These are phyloP conservation scores for Alternaria arbusti DNA, from an alignment of 2,329 filamentous ascomycete genomes.

Conservation along the genomic window DNA sequence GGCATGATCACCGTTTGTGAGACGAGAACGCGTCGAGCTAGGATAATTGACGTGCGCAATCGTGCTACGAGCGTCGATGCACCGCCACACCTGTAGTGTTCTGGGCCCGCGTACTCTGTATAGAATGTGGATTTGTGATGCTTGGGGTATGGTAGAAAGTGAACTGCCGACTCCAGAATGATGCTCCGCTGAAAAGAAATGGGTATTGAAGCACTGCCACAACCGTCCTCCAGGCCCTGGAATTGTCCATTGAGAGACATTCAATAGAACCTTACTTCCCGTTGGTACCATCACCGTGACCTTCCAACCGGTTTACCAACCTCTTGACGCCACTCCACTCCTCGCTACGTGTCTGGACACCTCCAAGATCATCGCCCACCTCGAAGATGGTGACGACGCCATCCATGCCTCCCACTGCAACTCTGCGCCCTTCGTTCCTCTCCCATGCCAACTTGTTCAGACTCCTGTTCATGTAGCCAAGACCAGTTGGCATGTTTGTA, in stretches of 20 bases:
- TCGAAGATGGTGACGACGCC: constrained; percentile 92
- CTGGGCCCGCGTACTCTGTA: not conserved
- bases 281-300: constrained; percentile 30
- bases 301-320: constrained; percentile 77
- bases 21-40: not conserved
- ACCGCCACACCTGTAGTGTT: not conserved
- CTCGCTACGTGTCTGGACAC: constrained; percentile 84
- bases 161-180: constrained; percentile 1
- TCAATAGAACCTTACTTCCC: constrained; percentile 23
- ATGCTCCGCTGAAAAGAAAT: constrained; percentile 3
- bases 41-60: not conserved
- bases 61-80: not conserved
- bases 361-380: constrained; percentile 80
- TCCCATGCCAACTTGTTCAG: constrained; percentile 97
- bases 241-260: not conserved
- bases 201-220: constrained; percentile 1
- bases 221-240: not conserved
- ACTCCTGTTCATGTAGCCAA: constrained; percentile 77
- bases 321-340: constrained; percentile 96
- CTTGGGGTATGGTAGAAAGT: not conserved
- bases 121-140: not conserved
- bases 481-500: constrained; percentile 46
- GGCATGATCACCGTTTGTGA: not conserved
- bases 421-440: constrained; percentile 79
- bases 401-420: constrained; percentile 91